Base-by-base conservation (phyloP, 2,329 filamentous ascomycete species). In the Ascochyta lentis region DNA sequence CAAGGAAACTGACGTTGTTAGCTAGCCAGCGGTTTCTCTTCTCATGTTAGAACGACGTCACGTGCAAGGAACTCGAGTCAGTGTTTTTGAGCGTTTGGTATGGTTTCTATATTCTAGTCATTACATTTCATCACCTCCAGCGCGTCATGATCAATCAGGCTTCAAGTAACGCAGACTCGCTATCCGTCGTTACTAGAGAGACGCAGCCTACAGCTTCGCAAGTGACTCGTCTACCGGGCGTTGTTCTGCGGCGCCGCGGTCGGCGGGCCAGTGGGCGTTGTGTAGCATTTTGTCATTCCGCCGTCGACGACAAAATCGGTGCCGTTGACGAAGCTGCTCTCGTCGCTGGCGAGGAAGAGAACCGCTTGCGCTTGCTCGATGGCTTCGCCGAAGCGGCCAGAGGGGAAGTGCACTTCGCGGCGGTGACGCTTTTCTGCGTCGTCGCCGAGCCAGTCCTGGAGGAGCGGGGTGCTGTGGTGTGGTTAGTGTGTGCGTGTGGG, bases 231-330 rank as follows among this genome's bases (percentile, higher is more conserved):
- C 19, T 19, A 68, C 19, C 62, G 62, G 47, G 71, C 78, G 52
- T 79, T 73, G 74, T 84, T 85, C 72, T 77, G 75, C 8, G 85
- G 85, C 4, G 83, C 77, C 62, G 77, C 70, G 10, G 83, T 79
- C 1, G 85, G 75, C 2, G 83, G 81, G 12, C 85, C 85, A 62
- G 87, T 83, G 16, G 84, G 81, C 15, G 85, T 88, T 42, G 86
- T 84, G 76, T 97, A 98, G 40, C 92, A 84, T 83, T 90, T 96
- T 69, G 88, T 94, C 91, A 99, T 91, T 57, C 94, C 94, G 55
- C 95, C 95, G 70, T 99, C 95, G 24, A 98, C 92, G 4, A 96
- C 89, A 79, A 98, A 96, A 74, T 98, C 95, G 56, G 86, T 89
- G 10, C 90, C 92, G 63, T 95, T 96, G 70, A 96, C 90, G 68